phyloP scores from a whole-genome alignment of 805 yeast genomes.

The Lachancea lanzarotensis region DNA sequence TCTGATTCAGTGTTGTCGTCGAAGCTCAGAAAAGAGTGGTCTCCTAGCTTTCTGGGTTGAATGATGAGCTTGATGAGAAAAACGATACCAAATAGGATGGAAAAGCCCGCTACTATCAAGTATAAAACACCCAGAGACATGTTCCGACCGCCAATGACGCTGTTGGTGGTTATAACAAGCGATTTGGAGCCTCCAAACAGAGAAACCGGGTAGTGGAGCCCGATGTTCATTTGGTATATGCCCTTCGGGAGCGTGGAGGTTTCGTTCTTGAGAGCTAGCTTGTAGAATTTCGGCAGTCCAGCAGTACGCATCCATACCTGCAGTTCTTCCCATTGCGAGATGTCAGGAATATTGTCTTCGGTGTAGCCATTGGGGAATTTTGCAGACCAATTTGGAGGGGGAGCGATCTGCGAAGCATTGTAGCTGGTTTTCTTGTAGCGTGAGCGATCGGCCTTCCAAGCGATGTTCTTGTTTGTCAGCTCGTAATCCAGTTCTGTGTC shows the following conservation, averaged over 20 bases:
- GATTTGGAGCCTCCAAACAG: slow-evolving; percentile 87
- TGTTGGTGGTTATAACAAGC: slow-evolving; percentile 70
- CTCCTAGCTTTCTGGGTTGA: slow-evolving; percentile 80
- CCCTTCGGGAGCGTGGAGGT: slow-evolving; percentile 53
- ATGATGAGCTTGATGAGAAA: slow-evolving; percentile 77
- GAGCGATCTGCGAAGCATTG: slow-evolving; percentile 53
- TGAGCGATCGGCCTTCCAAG: slow-evolving; percentile 65
- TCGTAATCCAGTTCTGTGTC: slow-evolving; percentile 29
- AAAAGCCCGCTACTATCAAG: slow-evolving; percentile 73
- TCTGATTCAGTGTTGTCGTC: slow-evolving; percentile 16
- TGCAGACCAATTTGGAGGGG: slow-evolving; percentile 80
- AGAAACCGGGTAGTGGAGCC: slow-evolving; percentile 72
- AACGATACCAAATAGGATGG: slow-evolving; percentile 61
- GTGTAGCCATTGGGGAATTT: slow-evolving; percentile 69
- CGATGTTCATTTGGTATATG: slow-evolving; percentile 60
- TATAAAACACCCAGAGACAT: slow-evolving; percentile 79
- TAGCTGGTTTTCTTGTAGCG: slow-evolving; percentile 61
- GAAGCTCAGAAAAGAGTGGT: slow-evolving; percentile 58
- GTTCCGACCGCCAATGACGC: slow-evolving; percentile 84
- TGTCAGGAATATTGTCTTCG: slow-evolving; percentile 60
- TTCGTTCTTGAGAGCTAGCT: slow-evolving; percentile 71
- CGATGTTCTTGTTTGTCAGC: slow-evolving; percentile 50
- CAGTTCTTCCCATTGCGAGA: slow-evolving; percentile 58
- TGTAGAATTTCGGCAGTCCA: slow-evolving; percentile 82
- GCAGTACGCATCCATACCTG: slow-evolving; percentile 94